Evolutionary conservation across 2,329 filamentous ascomycete genomes (phyloP).

Genomic region (Epichloe amarillans): DNA sequence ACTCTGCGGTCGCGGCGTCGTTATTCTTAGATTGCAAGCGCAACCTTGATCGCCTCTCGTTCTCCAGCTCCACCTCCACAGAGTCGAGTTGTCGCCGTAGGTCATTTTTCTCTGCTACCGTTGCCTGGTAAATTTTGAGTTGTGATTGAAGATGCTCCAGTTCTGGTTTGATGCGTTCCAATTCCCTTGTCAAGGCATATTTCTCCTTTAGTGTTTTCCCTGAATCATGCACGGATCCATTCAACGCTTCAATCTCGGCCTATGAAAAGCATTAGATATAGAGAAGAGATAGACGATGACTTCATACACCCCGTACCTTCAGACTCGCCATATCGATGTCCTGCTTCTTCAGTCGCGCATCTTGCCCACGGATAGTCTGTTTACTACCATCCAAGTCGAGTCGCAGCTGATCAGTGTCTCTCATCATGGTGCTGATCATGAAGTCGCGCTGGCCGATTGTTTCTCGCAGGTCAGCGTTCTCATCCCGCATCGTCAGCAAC

Average conservation of each 20-base stretch:
- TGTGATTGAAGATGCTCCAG: slow-evolving; percentile 43
- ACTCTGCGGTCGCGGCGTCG: slow-evolving; percentile 30
- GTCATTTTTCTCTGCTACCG: slow-evolving; percentile 66
- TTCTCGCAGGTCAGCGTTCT: slow-evolving; percentile 55
- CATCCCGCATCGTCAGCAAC: slow-evolving; percentile 58
- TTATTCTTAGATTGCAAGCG: slow-evolving; percentile 17
- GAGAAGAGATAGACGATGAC: neutral
- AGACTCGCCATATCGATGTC: slow-evolving; percentile 33
- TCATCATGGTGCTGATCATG: slow-evolving; percentile 36
- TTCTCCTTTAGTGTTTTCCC: slow-evolving; percentile 53
- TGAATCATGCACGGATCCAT: slow-evolving; percentile 53
- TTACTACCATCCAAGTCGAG: slow-evolving; percentile 30
- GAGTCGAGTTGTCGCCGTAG: slow-evolving; percentile 66
- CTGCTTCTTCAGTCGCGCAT: slow-evolving; percentile 34
- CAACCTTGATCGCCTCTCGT: slow-evolving; percentile 42
- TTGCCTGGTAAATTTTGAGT: slow-evolving; percentile 46
- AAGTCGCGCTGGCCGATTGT: slow-evolving; percentile 47
- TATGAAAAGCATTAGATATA: slow-evolving; percentile 20
- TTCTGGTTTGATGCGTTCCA: slow-evolving; percentile 40
- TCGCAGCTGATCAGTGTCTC: slow-evolving; percentile 26
- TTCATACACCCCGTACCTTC: slow-evolving; percentile 23
- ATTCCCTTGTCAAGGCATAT: slow-evolving; percentile 36
- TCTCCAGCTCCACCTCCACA: slow-evolving; percentile 69
- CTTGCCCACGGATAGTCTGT: slow-evolving; percentile 30
- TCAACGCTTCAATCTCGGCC: slow-evolving; percentile 60